These are phyloP conservation scores for Phytomonas francai DNA, from an alignment of 208 protist genomes.

Conservation along the genomic window DNA sequence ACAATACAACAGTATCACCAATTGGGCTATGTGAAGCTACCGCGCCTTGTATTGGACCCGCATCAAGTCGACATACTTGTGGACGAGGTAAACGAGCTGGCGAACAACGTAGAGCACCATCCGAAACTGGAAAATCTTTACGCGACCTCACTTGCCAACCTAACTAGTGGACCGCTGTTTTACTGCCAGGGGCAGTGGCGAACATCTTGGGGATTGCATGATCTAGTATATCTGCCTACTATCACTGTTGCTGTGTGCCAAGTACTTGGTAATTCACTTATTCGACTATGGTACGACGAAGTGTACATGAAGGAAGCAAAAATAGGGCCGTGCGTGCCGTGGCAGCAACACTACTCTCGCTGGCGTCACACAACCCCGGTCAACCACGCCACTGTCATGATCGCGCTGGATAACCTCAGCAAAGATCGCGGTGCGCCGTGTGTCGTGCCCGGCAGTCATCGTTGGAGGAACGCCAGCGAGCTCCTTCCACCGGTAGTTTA, in stretches of 20 bases:
- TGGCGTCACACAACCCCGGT: constrained; percentile 73
- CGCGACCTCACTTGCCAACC: constrained; percentile 66
- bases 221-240: constrained; percentile 72
- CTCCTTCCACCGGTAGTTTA: constrained; percentile 64
- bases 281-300: constrained; percentile 84
- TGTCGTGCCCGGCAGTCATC: constrained; percentile 72
- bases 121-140: constrained; percentile 74
- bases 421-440: constrained; percentile 80
- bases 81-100: constrained; percentile 74
- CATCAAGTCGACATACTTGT: constrained; percentile 72
- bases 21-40: constrained; percentile 73
- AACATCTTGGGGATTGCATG: constrained; percentile 76
- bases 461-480: constrained; percentile 57
- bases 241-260: constrained; percentile 78
- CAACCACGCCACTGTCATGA: constrained; percentile 62
- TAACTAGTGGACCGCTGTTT: constrained; percentile 74
- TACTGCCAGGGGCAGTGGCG: constrained; percentile 83
- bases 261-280: constrained; percentile 60
- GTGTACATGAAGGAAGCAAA: constrained; percentile 71
- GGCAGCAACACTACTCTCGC: constrained; percentile 78
- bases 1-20: constrained; percentile 65
- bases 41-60: constrained; percentile 42
- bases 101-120: constrained; percentile 81
- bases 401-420: constrained; percentile 77
- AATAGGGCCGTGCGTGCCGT: constrained; percentile 64